Base-by-base conservation (phyloP, 352 stramenopile genomes). In the Pythium chondricola region DNA sequence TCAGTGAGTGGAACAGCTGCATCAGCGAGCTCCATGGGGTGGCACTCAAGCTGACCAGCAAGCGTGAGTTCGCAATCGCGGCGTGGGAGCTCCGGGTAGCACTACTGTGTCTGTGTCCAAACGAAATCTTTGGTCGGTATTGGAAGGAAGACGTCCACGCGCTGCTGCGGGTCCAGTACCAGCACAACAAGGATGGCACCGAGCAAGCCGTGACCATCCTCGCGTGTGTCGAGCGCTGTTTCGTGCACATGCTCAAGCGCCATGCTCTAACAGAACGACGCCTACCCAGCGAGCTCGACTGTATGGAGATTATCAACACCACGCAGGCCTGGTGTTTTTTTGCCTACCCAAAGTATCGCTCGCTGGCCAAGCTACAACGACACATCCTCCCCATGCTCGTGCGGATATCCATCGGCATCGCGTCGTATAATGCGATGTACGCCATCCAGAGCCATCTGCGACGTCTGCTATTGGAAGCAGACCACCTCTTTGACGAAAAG, bases 261-360 rank as follows among this genome's bases (percentile, higher is more conserved):
- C 64, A 86, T 25, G 67, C 79, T 8, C 42, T 81, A 10, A 48
- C 45, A 29, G 56, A 79, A 32, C 44, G 65, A 38, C 57, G 61
- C 20, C 21, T 76, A 27, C 73, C 76, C 0, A 67, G 58, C 1
- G 74, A 85, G 16, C 53, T 60, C 0, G 77, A 92, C 38, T 83
- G 74, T 48, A 87, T 89, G 76, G 77, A 88, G 48, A 77, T 85
- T 47, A 79, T 92, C 63, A 92, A 92, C 61, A 83, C 71, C 4
- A 80, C 68, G 2, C 81, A 92, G 36, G 76, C 78, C 22, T 92
- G 74, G 81, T 83, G 54, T 8, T 92, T 87, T 51, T 89, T 89
- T 44, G 76, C 76, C 2, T 62, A 74, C 6, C 33, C 65, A 25
- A 65, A 74, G 61, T 52, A 70, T 21, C 62, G 66, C 43, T 71